Evolutionary conservation across 306 rosid genomes (phyloP), one percentile per base, ranked within the genome.

Genomic region (Dalbergia cultrata): DNA sequence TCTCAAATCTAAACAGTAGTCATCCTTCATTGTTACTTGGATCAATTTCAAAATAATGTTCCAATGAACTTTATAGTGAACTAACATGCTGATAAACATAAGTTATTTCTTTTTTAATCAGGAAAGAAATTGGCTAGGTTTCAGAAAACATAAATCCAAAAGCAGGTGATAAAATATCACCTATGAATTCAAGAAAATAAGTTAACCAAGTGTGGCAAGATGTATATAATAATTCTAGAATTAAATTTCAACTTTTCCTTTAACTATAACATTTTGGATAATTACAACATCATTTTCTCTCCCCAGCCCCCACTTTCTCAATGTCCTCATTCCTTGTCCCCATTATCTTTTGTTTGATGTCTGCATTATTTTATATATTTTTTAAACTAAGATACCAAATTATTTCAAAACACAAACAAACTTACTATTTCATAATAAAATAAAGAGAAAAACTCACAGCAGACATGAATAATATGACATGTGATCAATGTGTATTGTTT

Each of bases 321-420:
- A 43, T 8, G 12, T 34, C 49, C 33, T 54, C 70, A 67, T 67
- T 75, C 58, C 59, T 12, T 74, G 70, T 75, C 34, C 52, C 57
- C 50, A 37, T 50, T 60, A 75, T 68, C 65, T 47, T 81, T 64
- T 75, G 35, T 53, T 81, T 58, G 21, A 39, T 21, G 72, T 54
- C 76, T 35, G 49, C 49, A 43, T 34, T 63, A 43, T 35, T 35
- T 59, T 44, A 61, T 61, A 45, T 59, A 75, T 61, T 69, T 67
- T 52, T 39, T 45, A 76, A 70, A 76, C 21, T 13, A 76, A 39
- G 53, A 50, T 72, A 49, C 22, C 35, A 61, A 62, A 21, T 54
- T 19, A 62, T 56, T 80, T 50, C 7, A 37, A 80, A 17, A 19
- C 52, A 63, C 52, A 76, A 9, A 16, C 56, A 26, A 74, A 33